Evolutionary conservation across 768 basidiomycete genomes (phyloP).

Genomic region (Agrocybe chaxingu): DNA sequence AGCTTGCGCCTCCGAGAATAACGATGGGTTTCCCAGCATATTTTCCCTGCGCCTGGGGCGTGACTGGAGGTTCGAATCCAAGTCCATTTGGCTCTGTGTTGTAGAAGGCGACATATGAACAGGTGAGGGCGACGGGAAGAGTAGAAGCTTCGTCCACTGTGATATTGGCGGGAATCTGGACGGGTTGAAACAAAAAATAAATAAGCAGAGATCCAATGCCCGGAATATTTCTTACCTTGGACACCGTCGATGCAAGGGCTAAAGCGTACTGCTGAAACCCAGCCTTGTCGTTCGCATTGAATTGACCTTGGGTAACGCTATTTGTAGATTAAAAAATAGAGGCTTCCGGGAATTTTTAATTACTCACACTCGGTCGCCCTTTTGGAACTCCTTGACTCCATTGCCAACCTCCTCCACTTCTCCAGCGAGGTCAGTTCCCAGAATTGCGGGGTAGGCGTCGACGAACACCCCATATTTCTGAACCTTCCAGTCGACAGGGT

Average conservation of each 20-base stretch:
- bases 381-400: slow-evolving; percentile 44
- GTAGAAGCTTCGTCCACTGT: slow-evolving; percentile 39
- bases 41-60: slow-evolving; percentile 31
- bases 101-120: slow-evolving; percentile 49
- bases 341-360: background rate
- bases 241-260: slow-evolving; percentile 32
- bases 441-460: slow-evolving; percentile 37
- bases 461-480: slow-evolving; percentile 25
- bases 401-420: slow-evolving; percentile 49
- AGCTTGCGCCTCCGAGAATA: slow-evolving; percentile 44
- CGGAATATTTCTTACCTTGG: slow-evolving; percentile 29
- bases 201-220: background rate
- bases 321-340: background rate
- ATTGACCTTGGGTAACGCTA: slow-evolving; percentile 40
- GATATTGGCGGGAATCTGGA: slow-evolving; percentile 24
- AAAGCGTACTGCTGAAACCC: slow-evolving; percentile 46
- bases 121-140: slow-evolving; percentile 43
- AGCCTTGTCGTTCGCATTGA: slow-evolving; percentile 28
- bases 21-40: slow-evolving; percentile 43
- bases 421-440: slow-evolving; percentile 51
- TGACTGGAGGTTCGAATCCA: slow-evolving; percentile 36
- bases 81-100: slow-evolving; percentile 32
- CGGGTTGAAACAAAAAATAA: background rate
- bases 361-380: slow-evolving; percentile 52
- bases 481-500: slow-evolving; percentile 44